phyloP scores from a whole-genome alignment of 1,139 yeast species.

The Candida labiduridarum region DNA sequence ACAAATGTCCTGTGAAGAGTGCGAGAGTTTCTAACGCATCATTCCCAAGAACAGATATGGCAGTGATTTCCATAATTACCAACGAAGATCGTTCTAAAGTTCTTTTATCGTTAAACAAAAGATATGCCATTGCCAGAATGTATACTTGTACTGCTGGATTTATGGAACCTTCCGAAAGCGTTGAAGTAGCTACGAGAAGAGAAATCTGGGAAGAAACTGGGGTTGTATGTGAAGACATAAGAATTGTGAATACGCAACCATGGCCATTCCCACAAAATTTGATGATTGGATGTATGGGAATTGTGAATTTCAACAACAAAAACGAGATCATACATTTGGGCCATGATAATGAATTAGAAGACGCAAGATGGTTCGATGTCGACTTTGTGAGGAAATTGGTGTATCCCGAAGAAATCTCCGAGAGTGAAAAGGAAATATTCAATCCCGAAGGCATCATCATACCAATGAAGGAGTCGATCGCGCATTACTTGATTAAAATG shows the following conservation, averaged over 20 bases:
- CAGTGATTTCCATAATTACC: slow-evolving; percentile 78
- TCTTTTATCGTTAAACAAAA: slow-evolving; percentile 69
- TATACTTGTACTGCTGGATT: slow-evolving; percentile 93
- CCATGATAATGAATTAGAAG: slow-evolving; percentile 82
- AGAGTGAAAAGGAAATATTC: slow-evolving; percentile 20
- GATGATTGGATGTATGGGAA: slow-evolving; percentile 90
- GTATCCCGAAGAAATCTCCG: slow-evolving; percentile 28
- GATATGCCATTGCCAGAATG: slow-evolving; percentile 54
- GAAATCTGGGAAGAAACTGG: slow-evolving; percentile 98
- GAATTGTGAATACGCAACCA: slow-evolving; percentile 75
- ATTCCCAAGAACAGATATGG: slow-evolving; percentile 92
- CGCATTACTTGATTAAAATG: slow-evolving; percentile 43
- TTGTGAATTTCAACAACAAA: slow-evolving; percentile 62
- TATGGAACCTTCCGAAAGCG: slow-evolving; percentile 91
- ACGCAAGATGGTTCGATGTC: slow-evolving; percentile 81
- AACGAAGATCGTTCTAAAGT: slow-evolving; percentile 62
- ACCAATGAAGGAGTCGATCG: slow-evolving; percentile 47
- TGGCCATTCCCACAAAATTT: slow-evolving; percentile 96
- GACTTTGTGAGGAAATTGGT: slow-evolving; percentile 52
- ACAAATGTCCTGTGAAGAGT: slow-evolving; percentile 56
- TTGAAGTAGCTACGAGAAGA: slow-evolving; percentile 83
- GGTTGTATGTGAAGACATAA: slow-evolving; percentile 61
- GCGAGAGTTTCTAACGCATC: slow-evolving; percentile 62
- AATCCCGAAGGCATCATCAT: slow-evolving; percentile 45
- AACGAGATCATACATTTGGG: slow-evolving; percentile 68